Conservation (phyloP, 306 rosid species). For the Corylus heterophylla region DNA sequence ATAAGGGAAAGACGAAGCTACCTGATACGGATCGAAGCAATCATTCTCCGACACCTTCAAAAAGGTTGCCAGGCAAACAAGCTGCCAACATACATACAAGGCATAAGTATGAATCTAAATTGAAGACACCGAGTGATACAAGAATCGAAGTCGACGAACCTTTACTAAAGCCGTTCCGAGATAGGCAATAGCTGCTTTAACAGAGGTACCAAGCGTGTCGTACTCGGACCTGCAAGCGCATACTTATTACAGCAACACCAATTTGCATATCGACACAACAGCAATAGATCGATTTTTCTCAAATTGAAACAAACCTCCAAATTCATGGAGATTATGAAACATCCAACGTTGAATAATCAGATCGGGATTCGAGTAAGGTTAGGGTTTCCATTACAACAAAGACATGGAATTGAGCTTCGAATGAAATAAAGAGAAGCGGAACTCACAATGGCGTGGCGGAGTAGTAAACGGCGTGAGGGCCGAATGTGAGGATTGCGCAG, state of each 20-base stretch:
- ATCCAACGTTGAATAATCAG: neutral
- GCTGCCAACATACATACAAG: constrained; percentile 48
- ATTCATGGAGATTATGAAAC: neutral
- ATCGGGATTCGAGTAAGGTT: neutral
- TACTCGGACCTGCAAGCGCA: constrained; percentile 81
- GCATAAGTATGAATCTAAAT: neutral
- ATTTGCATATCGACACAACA: neutral
- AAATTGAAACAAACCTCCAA: neutral
- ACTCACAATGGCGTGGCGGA: constrained; percentile 91
- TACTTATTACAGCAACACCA: constrained; percentile 4
- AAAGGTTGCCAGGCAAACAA: constrained; percentile 94
- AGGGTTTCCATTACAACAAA: neutral
- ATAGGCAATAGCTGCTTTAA: constrained; percentile 86
- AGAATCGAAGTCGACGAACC: constrained; percentile 45
- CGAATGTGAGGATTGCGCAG: constrained; percentile 97
- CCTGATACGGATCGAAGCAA: constrained; percentile 97
- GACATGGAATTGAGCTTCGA: neutral
- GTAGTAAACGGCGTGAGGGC: constrained; percentile 97
- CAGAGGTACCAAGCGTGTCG: constrained; percentile 93
- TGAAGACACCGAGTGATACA: neutral
- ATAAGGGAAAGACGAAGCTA: constrained; percentile 24
- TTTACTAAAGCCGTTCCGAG: constrained; percentile 92
- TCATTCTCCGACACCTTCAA: constrained; percentile 95
- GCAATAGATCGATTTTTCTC: neutral
- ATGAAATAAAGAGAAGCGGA: neutral